Conservation (phyloP, 1,284 basidiomycete species). For the Lentinula novae-zelandiae region DNA sequence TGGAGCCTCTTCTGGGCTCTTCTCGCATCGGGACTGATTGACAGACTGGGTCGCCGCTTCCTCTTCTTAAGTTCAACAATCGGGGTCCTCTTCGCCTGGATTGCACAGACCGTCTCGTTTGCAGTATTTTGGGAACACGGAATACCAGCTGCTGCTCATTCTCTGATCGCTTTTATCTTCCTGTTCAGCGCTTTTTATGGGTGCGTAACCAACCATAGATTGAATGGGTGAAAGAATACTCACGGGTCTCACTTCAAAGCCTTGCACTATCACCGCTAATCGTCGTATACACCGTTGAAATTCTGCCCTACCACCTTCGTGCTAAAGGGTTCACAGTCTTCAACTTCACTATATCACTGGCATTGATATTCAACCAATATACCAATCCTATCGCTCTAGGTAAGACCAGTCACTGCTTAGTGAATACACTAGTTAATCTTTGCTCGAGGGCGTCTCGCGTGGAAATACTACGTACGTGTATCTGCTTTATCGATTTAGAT, state of each 20-base stretch:
- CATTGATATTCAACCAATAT: constrained; percentile 78
- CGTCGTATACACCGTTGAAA: constrained; percentile 72
- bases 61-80: constrained; percentile 59
- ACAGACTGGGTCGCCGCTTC: constrained; percentile 56
- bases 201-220: constrained; percentile 29
- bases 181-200: constrained; percentile 68
- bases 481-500: background rate
- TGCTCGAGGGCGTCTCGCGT: constrained; percentile 43
- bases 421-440: constrained; percentile 5
- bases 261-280: constrained; percentile 73
- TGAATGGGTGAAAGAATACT: background rate
- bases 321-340: constrained; percentile 77
- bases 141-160: constrained; percentile 46
- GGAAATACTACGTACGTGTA: constrained; percentile 59
- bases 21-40: constrained; percentile 52
- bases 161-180: constrained; percentile 76
- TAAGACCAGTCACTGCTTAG: constrained; percentile 11
- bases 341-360: constrained; percentile 59
- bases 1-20: constrained; percentile 71
- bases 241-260: constrained; percentile 26
- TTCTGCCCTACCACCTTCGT: constrained; percentile 66
- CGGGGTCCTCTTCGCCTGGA: constrained; percentile 71
- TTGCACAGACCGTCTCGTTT: constrained; percentile 70
- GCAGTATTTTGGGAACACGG: constrained; percentile 50
- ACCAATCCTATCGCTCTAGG: constrained; percentile 69